Conservation (phyloP, 768 basidiomycete species). For the Leccinum subgranulosum region DNA sequence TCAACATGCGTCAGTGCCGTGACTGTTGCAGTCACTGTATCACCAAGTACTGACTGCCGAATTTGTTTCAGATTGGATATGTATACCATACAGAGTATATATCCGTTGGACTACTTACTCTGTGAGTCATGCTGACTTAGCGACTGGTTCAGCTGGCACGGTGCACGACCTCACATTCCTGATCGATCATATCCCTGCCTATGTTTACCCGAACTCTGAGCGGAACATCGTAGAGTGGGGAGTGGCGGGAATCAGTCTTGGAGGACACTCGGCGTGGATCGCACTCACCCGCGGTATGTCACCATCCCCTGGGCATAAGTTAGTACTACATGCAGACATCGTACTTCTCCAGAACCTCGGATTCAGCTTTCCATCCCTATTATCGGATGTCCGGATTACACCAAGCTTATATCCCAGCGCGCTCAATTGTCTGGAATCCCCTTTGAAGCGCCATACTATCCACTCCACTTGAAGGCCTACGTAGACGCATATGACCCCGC, state of each 20-base stretch:
- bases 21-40: not conserved
- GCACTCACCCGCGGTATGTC: slow-evolving; percentile 46
- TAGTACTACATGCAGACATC: not conserved
- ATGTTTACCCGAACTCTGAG: slow-evolving; percentile 68
- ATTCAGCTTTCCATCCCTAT: slow-evolving; percentile 47
- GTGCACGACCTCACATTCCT: slow-evolving; percentile 75
- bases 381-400: slow-evolving; percentile 73
- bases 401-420: slow-evolving; percentile 53
- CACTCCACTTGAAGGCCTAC: slow-evolving; percentile 46
- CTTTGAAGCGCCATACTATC: slow-evolving; percentile 53
- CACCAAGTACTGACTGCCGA: slow-evolving; percentile 1
- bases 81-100: slow-evolving; percentile 32
- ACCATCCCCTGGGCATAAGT: not conserved
- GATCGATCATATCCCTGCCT: slow-evolving; percentile 74
- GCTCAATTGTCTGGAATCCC: slow-evolving; percentile 44
- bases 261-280: slow-evolving; percentile 84
- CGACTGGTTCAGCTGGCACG: slow-evolving; percentile 45
- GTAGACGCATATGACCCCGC: slow-evolving; percentile 48
- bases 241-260: slow-evolving; percentile 73
- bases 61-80: slow-evolving; percentile 23
- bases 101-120: not conserved
- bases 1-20: slow-evolving; percentile 27
- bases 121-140: slow-evolving; percentile 1
- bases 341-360: slow-evolving; percentile 38
- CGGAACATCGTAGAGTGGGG: slow-evolving; percentile 64